phyloP scores from a whole-genome alignment of 2,329 filamentous ascomycete species.

The Epichloe sylvatica region DNA sequence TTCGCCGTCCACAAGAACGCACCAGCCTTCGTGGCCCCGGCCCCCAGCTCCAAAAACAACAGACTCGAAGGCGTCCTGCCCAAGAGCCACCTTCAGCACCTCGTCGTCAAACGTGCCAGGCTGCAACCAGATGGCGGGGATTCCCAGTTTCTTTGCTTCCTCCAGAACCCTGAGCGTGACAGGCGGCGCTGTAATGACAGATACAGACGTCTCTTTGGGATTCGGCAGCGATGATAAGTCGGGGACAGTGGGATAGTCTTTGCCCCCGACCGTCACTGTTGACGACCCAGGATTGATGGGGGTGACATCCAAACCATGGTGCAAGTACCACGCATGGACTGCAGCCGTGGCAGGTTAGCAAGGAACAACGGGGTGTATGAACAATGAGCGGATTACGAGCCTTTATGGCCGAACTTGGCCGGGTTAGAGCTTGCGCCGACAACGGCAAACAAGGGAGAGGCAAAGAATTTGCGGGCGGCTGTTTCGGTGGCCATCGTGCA shows the following conservation, averaged over 20 bases:
- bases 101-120: conserved; percentile 75
- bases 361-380: background rate
- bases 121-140: conserved; percentile 75
- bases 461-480: conserved; percentile 66
- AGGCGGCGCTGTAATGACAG: conserved; percentile 73
- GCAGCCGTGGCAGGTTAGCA: conserved; percentile 3
- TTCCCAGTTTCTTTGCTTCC: conserved; percentile 61
- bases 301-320: conserved; percentile 59
- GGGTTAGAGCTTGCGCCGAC: conserved; percentile 79
- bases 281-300: conserved; percentile 67
- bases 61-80: conserved; percentile 48
- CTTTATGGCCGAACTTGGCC: conserved; percentile 77
- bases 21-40: conserved; percentile 63
- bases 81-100: conserved; percentile 54
- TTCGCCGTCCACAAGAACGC: conserved; percentile 75
- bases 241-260: conserved; percentile 48
- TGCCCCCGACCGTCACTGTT: conserved; percentile 45
- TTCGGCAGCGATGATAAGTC: conserved; percentile 51
- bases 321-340: conserved; percentile 87
- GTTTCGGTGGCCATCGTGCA: conserved; percentile 48
- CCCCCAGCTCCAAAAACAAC: conserved; percentile 57
- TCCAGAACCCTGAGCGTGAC: conserved; percentile 61
- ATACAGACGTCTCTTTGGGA: conserved; percentile 60
- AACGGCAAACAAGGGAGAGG: conserved; percentile 67
- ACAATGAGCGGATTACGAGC: conserved; percentile 30